Evolutionary conservation across 208 protist species (phyloP), one percentile per base, ranked within the genome.

Genomic region (Kentomonas sorsogonicus): DNA sequence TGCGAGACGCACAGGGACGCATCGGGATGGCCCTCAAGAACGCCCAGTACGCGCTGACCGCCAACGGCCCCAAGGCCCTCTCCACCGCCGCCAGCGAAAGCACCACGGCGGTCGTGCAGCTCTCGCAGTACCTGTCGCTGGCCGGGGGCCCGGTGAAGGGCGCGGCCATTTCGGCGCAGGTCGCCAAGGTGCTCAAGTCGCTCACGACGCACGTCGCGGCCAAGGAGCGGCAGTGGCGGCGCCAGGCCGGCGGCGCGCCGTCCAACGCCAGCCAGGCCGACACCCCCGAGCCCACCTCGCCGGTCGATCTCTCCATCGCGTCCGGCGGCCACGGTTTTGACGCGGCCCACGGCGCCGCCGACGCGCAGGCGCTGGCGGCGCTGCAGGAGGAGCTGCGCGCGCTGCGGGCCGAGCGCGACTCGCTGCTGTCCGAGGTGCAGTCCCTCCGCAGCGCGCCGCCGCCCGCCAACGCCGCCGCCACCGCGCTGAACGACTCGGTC

Each of bases 21-120:
- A 86, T 89, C 46, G 78, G 72, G n/a, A 69, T 72, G 22, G 63
- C 78, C 6, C 59, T 89, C 33, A 69, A 79, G 38, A 80, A 83
- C 34, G 78, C 78, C 9, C 74, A 89, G 66, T 76, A 82, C 43
- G 72, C 77, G 11, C 55, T 91, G 18, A 79, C 60, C 47, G 73
- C 75, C 6, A 55, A 73, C 52, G 57, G 54, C 20, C 50, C 68
- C 31, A 59, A 67, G 10, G 71, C 66, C 1, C 29, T 84, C 36
- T 48, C 67, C n/a, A 59, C 51, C 10, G 79, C 79, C 0, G 58
- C 87, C 30, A 44, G 69, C 2, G 77, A 87, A 46, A 75, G 62
- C 25, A 61, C 72, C 34, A 69, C 60, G 31, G 74, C 77, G 6
- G 30, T 86, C 4, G 69, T 59, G 4, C 76, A 74, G 7, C 77